Conservation (phyloP, 306 rosid species). For the Neltuma alba region DNA sequence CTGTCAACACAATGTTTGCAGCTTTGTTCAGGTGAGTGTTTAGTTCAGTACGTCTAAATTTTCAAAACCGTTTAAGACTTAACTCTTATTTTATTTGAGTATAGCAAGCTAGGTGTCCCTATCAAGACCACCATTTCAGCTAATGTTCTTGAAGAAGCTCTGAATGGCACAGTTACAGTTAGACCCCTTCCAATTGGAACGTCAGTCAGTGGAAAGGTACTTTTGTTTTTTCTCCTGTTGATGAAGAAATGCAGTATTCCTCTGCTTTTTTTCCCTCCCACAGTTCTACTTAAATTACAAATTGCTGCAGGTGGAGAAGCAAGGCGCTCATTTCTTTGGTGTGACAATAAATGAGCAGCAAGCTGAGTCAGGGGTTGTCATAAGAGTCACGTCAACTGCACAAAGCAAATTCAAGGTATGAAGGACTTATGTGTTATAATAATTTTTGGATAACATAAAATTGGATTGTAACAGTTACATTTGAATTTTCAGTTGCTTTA, state of each 20-base stretch:
- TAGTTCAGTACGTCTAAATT: slow-evolving; percentile 28
- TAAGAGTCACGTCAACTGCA: slow-evolving; percentile 86
- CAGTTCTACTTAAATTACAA: slow-evolving; percentile 24
- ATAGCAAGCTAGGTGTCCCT: slow-evolving; percentile 98
- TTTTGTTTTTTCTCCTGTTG: slow-evolving; percentile 26
- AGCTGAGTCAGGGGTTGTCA: slow-evolving; percentile 81
- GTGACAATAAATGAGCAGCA: slow-evolving; percentile 91
- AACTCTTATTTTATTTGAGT: slow-evolving; percentile 45
- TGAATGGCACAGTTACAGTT: slow-evolving; percentile 90
- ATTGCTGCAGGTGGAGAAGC: slow-evolving; percentile 88
- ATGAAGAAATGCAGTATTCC: slow-evolving; percentile 27
- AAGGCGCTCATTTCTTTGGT: slow-evolving; percentile 93
- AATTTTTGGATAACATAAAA: slow-evolving; percentile 11
- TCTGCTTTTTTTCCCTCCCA: slow-evolving; percentile 18
- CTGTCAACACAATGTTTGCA: slow-evolving; percentile 92
- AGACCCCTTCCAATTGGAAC: slow-evolving; percentile 98
- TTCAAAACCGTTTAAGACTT: slow-evolving; percentile 29
- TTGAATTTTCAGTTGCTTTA: slow-evolving; percentile 82
- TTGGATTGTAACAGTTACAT: slow-evolving; percentile 36
- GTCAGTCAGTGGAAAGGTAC: slow-evolving; percentile 98
- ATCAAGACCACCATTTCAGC: slow-evolving; percentile 97
- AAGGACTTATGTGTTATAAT: slow-evolving; percentile 1
- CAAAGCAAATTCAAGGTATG: slow-evolving; percentile 97
- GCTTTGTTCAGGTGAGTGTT: slow-evolving; percentile 59
- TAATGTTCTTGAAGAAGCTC: slow-evolving; percentile 97